Evolutionary conservation across 352 stramenopile species (phyloP).

Genomic region (Pythium insidiosum): DNA sequence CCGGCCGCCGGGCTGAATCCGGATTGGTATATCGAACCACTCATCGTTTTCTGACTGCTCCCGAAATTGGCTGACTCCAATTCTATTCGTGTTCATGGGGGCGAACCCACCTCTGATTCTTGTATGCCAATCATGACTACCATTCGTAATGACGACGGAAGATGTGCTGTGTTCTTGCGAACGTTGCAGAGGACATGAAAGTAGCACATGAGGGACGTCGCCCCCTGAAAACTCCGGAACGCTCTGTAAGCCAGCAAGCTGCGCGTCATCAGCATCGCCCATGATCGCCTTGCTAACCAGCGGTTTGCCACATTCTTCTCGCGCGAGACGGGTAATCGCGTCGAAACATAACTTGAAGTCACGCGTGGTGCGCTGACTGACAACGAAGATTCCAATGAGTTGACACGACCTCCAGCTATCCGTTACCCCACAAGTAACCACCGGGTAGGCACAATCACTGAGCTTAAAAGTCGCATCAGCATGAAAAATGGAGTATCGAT

Average conservation of each 20-base stretch:
- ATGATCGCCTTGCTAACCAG: background rate
- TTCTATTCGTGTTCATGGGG: too few relatives aligned
- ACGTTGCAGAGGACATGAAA: slow-evolving; percentile 8
- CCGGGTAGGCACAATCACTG: slow-evolving; percentile 2
- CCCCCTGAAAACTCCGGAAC: background rate
- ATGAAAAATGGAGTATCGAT: too few relatives aligned
- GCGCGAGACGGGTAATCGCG: background rate
- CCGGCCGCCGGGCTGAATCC: too few relatives aligned
- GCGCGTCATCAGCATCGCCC: background rate
- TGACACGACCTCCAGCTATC: background rate
- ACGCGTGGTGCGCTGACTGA: background rate
- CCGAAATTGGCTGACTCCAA: too few relatives aligned
- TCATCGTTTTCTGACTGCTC: too few relatives aligned
- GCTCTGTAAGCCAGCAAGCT: background rate
- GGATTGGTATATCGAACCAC: too few relatives aligned
- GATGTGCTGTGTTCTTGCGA: background rate
- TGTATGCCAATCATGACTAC: background rate
- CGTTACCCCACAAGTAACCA: slow-evolving; percentile 5
- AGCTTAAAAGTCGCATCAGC: slow-evolving; percentile 2
- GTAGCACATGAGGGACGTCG: slow-evolving; percentile 1
- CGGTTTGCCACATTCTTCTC: background rate
- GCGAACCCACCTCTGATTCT: too few relatives aligned
- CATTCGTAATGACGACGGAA: background rate
- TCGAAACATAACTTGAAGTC: background rate
- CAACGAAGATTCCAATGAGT: background rate